A percentile compares a stretch with the other conserved stretches of the same genome.
These are phyloP conservation scores for Fusarium euwallaceae DNA, from an alignment of 2,329 filamentous ascomycete species.

Conservation along the genomic window DNA sequence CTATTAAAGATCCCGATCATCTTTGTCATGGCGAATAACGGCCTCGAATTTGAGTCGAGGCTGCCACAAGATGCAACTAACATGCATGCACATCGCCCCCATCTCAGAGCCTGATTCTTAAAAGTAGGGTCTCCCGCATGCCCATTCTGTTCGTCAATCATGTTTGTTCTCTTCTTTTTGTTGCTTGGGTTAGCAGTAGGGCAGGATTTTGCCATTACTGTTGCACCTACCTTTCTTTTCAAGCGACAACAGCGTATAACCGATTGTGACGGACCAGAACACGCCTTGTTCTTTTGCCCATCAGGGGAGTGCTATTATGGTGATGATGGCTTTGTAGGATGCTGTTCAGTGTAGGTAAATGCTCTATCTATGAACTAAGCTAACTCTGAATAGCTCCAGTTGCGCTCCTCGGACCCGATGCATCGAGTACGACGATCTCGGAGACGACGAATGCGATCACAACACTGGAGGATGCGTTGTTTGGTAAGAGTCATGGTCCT, in stretches of 20 bases:
- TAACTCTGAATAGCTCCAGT: background rate
- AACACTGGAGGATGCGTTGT: conserved; percentile 12
- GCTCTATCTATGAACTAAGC: background rate
- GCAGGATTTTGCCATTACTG: conserved; percentile 4
- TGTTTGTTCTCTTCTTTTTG: background rate
- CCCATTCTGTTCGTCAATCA: background rate
- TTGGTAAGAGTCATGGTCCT: background rate
- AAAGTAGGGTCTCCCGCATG: background rate
- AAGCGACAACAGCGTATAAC: conserved; percentile 7
- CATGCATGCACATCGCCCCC: conserved; percentile 6
- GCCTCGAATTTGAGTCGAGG: background rate
- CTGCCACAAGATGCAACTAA: background rate
- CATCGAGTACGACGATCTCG: background rate
- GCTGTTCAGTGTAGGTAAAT: background rate
- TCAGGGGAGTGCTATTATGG: conserved; percentile 8
- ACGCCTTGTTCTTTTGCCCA: background rate
- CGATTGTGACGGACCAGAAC: background rate
- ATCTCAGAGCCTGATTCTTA: conserved; percentile 4
- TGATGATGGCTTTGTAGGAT: conserved; percentile 10
- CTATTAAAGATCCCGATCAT: background rate
- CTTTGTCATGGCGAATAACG: conserved; percentile 1
- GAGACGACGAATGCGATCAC: conserved; percentile 3
- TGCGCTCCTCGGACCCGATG: conserved; percentile 11
- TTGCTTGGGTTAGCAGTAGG: background rate
- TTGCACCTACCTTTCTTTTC: background rate